phyloP scores from a whole-genome alignment of 352 stramenopile species.

The Achlya hypogyna region DNA sequence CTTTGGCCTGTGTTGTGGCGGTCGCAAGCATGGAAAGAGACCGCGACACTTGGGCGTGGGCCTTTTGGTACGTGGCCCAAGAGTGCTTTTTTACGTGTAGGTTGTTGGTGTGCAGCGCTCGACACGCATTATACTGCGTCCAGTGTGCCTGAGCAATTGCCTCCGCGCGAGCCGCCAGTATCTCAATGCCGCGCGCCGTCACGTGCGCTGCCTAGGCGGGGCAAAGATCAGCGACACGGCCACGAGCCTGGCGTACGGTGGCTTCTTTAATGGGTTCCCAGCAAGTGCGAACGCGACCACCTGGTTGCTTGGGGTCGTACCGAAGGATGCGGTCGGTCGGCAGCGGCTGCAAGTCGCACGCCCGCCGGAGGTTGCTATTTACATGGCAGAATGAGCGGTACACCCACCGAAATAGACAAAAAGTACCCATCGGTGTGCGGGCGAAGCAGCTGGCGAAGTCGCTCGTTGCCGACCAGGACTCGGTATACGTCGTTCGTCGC shows the following conservation, averaged over 20 bases:
- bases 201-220: not conserved
- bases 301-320: not conserved
- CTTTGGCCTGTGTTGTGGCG: not conserved
- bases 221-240: no score
- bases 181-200: not conserved
- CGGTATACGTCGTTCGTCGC: conserved; percentile 43
- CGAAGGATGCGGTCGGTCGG: conserved; percentile 1
- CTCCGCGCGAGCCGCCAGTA: not conserved
- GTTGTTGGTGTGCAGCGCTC: conserved; percentile 15
- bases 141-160: not conserved
- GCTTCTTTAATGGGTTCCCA: conserved; percentile 17
- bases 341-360: conserved; percentile 8
- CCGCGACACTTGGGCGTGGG: not conserved
- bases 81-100: conserved; percentile 15
- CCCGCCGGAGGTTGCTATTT: not conserved
- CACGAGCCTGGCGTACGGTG: not conserved
- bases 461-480: conserved; percentile 32
- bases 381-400: no score
- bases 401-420: not conserved
- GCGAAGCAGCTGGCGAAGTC: conserved; percentile 36
- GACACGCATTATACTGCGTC: not conserved
- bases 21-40: not conserved
- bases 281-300: not conserved
- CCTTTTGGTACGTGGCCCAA: conserved; percentile 9
- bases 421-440: conserved; percentile 6